phyloP scores from a whole-genome alignment of 106 monocot genomes.

The Ottelia alismoides region DNA sequence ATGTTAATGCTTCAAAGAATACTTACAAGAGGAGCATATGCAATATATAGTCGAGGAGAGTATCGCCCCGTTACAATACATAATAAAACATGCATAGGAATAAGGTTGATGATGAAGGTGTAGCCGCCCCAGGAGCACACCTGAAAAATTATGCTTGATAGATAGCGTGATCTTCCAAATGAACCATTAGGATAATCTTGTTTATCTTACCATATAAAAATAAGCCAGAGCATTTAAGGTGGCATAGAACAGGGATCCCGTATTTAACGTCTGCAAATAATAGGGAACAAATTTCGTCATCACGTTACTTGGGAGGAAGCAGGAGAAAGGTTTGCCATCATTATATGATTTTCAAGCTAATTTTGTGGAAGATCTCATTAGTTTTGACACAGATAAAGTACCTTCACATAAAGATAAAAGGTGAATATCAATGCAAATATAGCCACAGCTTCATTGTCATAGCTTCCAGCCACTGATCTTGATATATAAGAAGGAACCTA shows the following conservation, averaged over 20 bases:
- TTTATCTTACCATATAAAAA: conserved; percentile 92
- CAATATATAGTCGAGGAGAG: conserved; percentile 89
- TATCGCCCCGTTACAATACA: conserved; percentile 96
- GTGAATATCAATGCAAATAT: conserved; percentile 97
- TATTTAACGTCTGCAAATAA: conserved; percentile 82
- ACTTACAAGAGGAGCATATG: conserved; percentile 99
- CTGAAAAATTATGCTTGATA: conserved; percentile 18
- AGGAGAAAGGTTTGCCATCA: too few species aligned
- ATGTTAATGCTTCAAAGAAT: too few species aligned
- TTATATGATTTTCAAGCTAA: too few species aligned
- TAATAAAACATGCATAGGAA: conserved; percentile 94
- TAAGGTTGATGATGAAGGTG: conserved; percentile 98
- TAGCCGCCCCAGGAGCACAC: conserved; percentile 99
- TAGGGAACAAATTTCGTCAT: too few species aligned
- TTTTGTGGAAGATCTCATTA: too few species aligned
- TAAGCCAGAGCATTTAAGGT: conserved; percentile 90
- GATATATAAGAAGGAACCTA: conserved; percentile 99
- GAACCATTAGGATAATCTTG: background rate
- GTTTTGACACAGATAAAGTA: too few species aligned
- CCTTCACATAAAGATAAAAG: conserved; percentile 97
- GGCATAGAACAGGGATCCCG: conserved; percentile 96
- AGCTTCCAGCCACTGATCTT: conserved; percentile 96
- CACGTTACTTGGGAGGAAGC: too few species aligned
- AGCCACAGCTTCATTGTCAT: conserved; percentile 99
- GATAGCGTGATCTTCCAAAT: background rate